These are phyloP conservation scores for Brassica hybrid DNA, from an alignment of 441 rosid species.

Conservation along the genomic window DNA sequence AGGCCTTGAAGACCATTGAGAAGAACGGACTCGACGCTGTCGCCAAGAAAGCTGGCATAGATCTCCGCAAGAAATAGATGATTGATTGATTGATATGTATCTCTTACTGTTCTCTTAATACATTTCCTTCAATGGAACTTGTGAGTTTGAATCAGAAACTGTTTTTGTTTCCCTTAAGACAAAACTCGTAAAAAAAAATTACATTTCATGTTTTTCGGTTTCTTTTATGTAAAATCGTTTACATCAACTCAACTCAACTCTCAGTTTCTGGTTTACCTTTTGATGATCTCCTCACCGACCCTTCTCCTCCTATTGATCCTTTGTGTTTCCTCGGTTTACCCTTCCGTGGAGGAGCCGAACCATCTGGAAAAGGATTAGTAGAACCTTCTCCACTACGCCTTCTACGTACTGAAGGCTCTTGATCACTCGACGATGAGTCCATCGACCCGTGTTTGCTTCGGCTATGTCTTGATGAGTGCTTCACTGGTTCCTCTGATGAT, in stretches of 20 bases:
- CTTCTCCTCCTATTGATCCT: not conserved
- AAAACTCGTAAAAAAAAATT: not conserved
- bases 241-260: constrained; percentile 34
- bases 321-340: not conserved
- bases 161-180: constrained; percentile 3
- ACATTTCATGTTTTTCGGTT: constrained; percentile 30
- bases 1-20: constrained; percentile 90
- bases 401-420: constrained; percentile 43
- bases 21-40: constrained; percentile 94
- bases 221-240: not conserved
- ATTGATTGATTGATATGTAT: constrained; percentile 5
- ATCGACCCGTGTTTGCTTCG: constrained; percentile 45
- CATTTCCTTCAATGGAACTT: constrained; percentile 27
- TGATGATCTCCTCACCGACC: not conserved
- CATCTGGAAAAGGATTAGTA: not conserved
- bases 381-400: constrained; percentile 32
- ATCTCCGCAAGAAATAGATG: constrained; percentile 72
- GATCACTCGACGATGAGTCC: constrained; percentile 50
- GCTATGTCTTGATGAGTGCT: constrained; percentile 54
- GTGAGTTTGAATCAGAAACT: constrained; percentile 20
- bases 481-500: constrained; percentile 45
- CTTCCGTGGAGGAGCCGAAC: constrained; percentile 1
- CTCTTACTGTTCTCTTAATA: constrained; percentile 24
- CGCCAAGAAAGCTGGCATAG: constrained; percentile 94
- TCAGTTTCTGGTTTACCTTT: constrained; percentile 37